These are phyloP conservation scores for Chaetomium cochliodes DNA, from an alignment of 495 filamentous ascomycete genomes.

Conservation along the genomic window DNA sequence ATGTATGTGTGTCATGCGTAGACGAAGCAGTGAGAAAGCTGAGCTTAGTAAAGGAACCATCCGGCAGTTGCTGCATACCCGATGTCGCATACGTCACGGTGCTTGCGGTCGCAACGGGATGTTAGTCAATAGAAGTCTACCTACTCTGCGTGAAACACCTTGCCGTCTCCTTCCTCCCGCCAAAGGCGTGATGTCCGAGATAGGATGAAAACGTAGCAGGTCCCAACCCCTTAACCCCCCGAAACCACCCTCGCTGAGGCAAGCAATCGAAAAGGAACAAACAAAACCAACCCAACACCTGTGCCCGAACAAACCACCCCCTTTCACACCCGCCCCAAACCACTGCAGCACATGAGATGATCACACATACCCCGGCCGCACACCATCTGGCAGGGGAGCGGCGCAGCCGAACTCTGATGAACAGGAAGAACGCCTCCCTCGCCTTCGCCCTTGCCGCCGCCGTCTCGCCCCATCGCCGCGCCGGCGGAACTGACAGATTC, in stretches of 20 bases:
- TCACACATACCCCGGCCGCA: conserved; percentile 32
- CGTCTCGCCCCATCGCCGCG: background rate
- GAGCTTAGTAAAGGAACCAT: background rate
- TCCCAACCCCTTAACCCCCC: background rate
- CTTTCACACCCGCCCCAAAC: conserved; percentile 12
- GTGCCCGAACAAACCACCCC: background rate
- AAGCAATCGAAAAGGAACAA: background rate
- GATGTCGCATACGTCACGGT: background rate
- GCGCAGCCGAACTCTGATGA: background rate
- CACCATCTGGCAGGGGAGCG: conserved; percentile 33
- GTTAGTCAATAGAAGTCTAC: background rate
- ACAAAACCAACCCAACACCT: background rate
- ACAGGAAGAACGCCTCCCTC: no score
- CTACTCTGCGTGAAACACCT: background rate
- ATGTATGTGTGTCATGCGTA: background rate
- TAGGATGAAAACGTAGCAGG: background rate
- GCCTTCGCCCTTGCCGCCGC: background rate
- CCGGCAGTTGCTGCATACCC: background rate
- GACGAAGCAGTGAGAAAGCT: background rate
- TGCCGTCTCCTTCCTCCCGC: background rate
- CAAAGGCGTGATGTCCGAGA: background rate
- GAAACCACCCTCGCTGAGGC: background rate
- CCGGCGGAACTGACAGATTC: background rate
- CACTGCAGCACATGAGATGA: conserved; percentile 31
- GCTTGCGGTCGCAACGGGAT: background rate